phyloP scores from a whole-genome alignment of 768 basidiomycete genomes.

The Daedaleopsis nitida region DNA sequence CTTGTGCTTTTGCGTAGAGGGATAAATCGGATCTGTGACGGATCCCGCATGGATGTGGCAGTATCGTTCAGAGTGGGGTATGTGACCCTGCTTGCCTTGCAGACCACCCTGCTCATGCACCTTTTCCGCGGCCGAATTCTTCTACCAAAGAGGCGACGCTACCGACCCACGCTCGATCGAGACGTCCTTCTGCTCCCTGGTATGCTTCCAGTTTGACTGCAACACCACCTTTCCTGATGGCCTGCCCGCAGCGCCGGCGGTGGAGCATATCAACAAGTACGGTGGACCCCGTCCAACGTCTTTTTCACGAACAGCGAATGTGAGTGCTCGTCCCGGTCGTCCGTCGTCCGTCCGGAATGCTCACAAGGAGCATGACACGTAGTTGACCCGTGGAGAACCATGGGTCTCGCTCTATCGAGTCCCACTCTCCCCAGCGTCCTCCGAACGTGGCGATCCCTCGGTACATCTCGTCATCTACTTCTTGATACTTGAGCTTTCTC shows the following conservation, averaged over 20 bases:
- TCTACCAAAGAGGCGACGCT: slow-evolving; percentile 50
- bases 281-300: slow-evolving; percentile 50
- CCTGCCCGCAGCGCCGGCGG: slow-evolving; percentile 43
- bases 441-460: slow-evolving; percentile 41
- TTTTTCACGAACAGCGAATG: slow-evolving; percentile 54
- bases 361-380: neutral
- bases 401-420: slow-evolving; percentile 51
- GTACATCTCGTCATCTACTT: slow-evolving; percentile 27
- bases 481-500: neutral
- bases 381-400: slow-evolving; percentile 57
- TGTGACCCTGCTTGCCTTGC: neutral
- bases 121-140: slow-evolving; percentile 32
- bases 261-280: slow-evolving; percentile 49
- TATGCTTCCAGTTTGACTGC: slow-evolving; percentile 48
- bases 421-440: slow-evolving; percentile 44
- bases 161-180: slow-evolving; percentile 48
- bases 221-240: slow-evolving; percentile 41
- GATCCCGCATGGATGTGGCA: slow-evolving; percentile 56
- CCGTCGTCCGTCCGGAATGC: neutral
- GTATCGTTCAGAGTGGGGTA: slow-evolving; percentile 55
- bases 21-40: slow-evolving; percentile 44
- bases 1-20: neutral
- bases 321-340: slow-evolving; percentile 20
- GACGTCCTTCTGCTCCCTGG: slow-evolving; percentile 47
- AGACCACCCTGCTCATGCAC: neutral